These are phyloP conservation scores for Oxyria digyna DNA, from an alignment of 148 eudicot genomes.

Conservation along the genomic window DNA sequence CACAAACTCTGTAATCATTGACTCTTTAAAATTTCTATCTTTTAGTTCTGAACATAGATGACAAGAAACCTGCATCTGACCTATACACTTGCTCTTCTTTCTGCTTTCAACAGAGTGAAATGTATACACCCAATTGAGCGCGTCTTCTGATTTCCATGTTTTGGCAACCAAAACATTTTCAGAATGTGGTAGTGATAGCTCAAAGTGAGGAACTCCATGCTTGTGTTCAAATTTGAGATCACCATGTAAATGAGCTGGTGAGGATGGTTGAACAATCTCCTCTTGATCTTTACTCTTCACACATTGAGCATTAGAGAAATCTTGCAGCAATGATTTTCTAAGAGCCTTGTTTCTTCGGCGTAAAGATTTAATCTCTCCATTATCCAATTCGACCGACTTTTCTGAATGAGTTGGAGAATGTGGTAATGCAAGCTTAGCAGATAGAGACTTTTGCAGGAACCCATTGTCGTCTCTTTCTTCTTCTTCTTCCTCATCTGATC, in stretches of 20 bases:
- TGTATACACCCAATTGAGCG: constrained; percentile 70
- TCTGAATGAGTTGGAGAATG: constrained; percentile 41
- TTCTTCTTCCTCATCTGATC: constrained; percentile 51
- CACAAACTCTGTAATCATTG: constrained; percentile 68
- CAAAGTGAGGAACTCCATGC: constrained; percentile 54
- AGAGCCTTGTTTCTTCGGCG: constrained; percentile 22
- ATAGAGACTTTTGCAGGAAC: constrained; percentile 40
- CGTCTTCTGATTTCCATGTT: constrained; percentile 64
- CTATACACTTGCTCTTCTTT: constrained; percentile 55
- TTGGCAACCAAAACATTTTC: constrained; percentile 58
- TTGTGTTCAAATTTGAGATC: constrained; percentile 54
- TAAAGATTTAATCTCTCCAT: constrained; percentile 13
- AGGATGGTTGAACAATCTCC: constrained; percentile 23
- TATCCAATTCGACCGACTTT: constrained; percentile 11
- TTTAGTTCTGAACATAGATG: constrained; percentile 46
- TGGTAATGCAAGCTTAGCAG: constrained; percentile 49
- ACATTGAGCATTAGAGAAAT: constrained; percentile 28
- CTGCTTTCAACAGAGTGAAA: constrained; percentile 58
- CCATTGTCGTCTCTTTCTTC: background rate
- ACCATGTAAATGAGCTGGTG: constrained; percentile 76
- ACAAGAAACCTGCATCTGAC: constrained; percentile 83
- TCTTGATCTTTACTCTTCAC: constrained; percentile 2
- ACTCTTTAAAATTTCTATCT: constrained; percentile 31
- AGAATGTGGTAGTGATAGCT: constrained; percentile 43
- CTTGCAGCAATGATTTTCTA: constrained; percentile 40